Base-by-base conservation (phyloP, 1,284 basidiomycete genomes). In the Cystobasidium sp. region DNA sequence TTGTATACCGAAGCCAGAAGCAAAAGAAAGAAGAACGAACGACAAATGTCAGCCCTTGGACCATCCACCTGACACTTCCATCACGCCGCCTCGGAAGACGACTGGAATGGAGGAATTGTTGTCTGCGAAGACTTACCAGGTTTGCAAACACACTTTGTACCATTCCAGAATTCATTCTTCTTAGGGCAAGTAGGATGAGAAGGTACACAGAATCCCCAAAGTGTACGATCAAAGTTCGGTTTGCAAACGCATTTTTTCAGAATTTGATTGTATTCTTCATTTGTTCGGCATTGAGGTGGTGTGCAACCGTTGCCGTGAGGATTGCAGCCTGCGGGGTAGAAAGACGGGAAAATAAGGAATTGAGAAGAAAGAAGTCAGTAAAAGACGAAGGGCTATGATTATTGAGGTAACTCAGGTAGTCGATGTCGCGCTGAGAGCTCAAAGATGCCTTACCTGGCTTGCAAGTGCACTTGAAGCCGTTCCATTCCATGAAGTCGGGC, bases 381-480 rank as follows among this genome's bases (percentile, higher is more conserved):
- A 12, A 39, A 20, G 66, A 1, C 39, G 1, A 31, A 2, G 1
- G 2, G 31, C 31, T 31, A 31, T 31, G 31, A 31, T 5, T 31
- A 31, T 31, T 5, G 5, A 31, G 31, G 5, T 31, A 31, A 31
- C 31, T 31, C 5, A 31, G 31, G 31, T 31, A 31, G 2, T 31
- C 37, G 24, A 24, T 3, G 22, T 24, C n/a, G 61, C 6, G 61
- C 41, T 20, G n/a, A 49, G 24, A 46, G 1, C 9, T n/a, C 1
- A 22, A 24, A 62, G 56, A 12, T 8, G 10, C 8, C 56, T 49
- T 52, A 69, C 68, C 68, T 46, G 68, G 68, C 9, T 44, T 51
- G 68, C 68, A 69, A 24, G 61, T 44, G 22, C 68, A 69, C 41
- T 69, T 31, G n/a, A 14, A 47, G 44, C 68, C 68, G 24, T 69